phyloP scores from a whole-genome alignment of 805 yeast genomes.

The Wickerhamomyces bisporus region DNA sequence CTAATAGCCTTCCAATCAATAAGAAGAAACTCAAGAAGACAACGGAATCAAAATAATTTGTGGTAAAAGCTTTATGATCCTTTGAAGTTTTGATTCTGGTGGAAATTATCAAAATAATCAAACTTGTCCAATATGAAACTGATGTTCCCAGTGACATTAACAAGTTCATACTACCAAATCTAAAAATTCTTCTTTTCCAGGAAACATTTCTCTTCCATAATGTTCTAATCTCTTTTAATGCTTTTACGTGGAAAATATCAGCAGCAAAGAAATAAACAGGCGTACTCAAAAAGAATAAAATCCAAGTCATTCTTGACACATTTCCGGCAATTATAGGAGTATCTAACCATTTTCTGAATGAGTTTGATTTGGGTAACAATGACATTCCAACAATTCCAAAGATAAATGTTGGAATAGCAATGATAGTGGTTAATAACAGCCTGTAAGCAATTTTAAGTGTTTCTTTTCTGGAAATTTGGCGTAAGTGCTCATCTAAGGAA shows the following conservation, averaged over 20 bases:
- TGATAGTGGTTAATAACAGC: slow-evolving; percentile 41
- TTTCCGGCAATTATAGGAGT: slow-evolving; percentile 60
- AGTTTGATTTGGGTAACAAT: slow-evolving; percentile 37
- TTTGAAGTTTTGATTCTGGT: slow-evolving; percentile 24
- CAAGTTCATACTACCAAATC: slow-evolving; percentile 75
- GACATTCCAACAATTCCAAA: slow-evolving; percentile 71
- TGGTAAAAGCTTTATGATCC: slow-evolving; percentile 38
- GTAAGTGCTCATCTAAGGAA: slow-evolving; percentile 60
- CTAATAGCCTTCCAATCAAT: slow-evolving; percentile 64
- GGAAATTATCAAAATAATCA: slow-evolving; percentile 46
- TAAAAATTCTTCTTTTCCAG: slow-evolving; percentile 51
- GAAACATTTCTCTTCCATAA: slow-evolving; percentile 54
- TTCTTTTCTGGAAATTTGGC: slow-evolving; percentile 43
- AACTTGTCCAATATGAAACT: slow-evolving; percentile 65
- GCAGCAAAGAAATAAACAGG: slow-evolving; percentile 75
- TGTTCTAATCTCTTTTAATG: slow-evolving; percentile 50
- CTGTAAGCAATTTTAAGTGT: slow-evolving; percentile 40
- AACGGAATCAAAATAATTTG: slow-evolving; percentile 75
- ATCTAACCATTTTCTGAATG: slow-evolving; percentile 49
- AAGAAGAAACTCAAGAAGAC: slow-evolving; percentile 70
- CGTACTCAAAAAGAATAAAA: slow-evolving; percentile 57
- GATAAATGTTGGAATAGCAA: slow-evolving; percentile 64
- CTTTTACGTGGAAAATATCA: slow-evolving; percentile 65
- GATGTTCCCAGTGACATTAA: slow-evolving; percentile 70
- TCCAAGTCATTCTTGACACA: slow-evolving; percentile 60